These are phyloP conservation scores for Annona squamosa DNA, from an alignment of 164 flowering plant genomes.

Conservation along the genomic window DNA sequence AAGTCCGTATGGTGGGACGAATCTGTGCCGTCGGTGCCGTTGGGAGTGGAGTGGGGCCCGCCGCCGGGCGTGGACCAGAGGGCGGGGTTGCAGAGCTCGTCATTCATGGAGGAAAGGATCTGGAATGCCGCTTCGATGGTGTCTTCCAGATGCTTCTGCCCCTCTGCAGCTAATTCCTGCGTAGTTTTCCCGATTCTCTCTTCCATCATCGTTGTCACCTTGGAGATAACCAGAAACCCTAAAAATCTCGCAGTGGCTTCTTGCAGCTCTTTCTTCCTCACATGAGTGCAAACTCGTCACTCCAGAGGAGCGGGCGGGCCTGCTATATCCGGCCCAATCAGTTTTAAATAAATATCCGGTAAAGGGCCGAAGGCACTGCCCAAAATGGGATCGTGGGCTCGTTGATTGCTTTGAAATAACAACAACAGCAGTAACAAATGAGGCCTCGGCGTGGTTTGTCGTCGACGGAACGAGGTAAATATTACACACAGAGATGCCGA, in stretches of 20 bases:
- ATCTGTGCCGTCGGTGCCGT: constrained; percentile 13
- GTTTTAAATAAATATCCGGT: too few species aligned
- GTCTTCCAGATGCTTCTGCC: constrained; percentile 61
- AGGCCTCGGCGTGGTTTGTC: too few species aligned
- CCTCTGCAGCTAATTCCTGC: constrained; percentile 56
- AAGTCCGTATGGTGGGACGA: constrained; percentile 33
- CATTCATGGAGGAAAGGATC: constrained; percentile 80
- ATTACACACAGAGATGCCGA: too few species aligned
- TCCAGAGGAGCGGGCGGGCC: neutral
- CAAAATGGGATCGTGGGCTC: too few species aligned
- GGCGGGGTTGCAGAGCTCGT: constrained; percentile 80
- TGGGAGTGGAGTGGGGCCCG: constrained; percentile 8
- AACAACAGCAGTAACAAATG: too few species aligned
- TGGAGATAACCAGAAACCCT: neutral
- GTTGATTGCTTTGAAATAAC: too few species aligned
- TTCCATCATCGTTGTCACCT: constrained; percentile 5
- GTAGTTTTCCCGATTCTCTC: constrained; percentile 23
- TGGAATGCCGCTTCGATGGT: constrained; percentile 65
- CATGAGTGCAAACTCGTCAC: too few species aligned
- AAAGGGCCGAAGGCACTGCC: too few species aligned
- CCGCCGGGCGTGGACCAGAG: constrained; percentile 54
- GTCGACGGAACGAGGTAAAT: too few species aligned
- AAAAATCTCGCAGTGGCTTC: neutral
- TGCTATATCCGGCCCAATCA: neutral
- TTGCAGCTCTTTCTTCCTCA: too few species aligned